These are phyloP conservation scores for Xylogone sp. DNA, from an alignment of 2,329 filamentous ascomycete genomes.

Conservation along the genomic window DNA sequence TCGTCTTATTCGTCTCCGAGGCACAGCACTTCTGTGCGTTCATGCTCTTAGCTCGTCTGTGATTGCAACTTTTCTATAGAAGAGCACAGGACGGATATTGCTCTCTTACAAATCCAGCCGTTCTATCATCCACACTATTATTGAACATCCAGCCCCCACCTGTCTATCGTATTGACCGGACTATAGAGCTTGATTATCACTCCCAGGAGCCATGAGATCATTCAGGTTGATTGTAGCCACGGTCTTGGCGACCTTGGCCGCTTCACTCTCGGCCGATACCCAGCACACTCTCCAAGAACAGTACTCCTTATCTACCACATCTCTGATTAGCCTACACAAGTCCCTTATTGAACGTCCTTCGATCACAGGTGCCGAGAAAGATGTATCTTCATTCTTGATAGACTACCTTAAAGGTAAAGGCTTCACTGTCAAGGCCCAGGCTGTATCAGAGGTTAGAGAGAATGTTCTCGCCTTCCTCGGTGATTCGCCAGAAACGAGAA, in stretches of 20 bases:
- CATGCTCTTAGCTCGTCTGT: too few species aligned
- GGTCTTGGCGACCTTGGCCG: not conserved
- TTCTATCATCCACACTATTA: too few species aligned
- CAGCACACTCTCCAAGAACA: not conserved
- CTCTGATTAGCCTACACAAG: not conserved
- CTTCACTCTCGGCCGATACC: not conserved
- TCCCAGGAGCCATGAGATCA: not conserved
- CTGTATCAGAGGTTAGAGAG: slow-evolving; percentile 20
- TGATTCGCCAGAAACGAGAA: slow-evolving; percentile 38
- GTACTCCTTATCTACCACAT: not conserved
- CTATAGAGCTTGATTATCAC: too few species aligned
- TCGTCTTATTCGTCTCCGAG: too few species aligned
- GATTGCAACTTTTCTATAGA: too few species aligned
- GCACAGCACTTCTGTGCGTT: too few species aligned
- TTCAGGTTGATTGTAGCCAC: not conserved
- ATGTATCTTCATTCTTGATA: not conserved
- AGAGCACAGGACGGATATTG: too few species aligned
- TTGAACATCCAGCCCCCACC: too few species aligned
- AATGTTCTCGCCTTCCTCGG: slow-evolving; percentile 59
- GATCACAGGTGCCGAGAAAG: not conserved
- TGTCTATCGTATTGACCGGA: too few species aligned
- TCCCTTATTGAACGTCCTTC: not conserved
- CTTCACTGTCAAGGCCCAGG: not conserved
- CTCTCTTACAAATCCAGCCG: too few species aligned
- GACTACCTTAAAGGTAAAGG: not conserved